Conservation (phyloP, 176 grass and related monocot species). For the Tuctoria greenei region DNA sequence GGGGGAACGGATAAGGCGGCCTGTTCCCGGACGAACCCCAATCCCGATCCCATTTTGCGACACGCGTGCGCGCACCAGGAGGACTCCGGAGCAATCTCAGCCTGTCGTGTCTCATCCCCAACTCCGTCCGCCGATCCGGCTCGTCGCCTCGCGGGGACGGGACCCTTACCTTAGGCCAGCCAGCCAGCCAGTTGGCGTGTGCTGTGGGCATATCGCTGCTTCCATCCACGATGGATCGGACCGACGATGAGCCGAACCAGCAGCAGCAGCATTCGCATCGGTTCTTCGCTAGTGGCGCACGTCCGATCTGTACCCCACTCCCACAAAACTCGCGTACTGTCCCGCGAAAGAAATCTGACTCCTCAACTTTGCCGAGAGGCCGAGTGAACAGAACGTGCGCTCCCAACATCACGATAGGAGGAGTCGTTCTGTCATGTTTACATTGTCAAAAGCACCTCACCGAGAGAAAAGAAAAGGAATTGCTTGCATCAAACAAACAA, state of each 20-base stretch:
- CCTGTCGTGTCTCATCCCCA: slow-evolving; percentile 5
- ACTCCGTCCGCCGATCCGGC: not conserved
- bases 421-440: slow-evolving; percentile 19
- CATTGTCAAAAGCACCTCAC: slow-evolving; percentile 6
- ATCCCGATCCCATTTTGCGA: too few species aligned
- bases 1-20: not conserved
- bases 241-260: not conserved
- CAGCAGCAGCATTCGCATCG: not conserved
- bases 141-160: too few species aligned
- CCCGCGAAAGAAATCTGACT: not conserved
- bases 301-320: slow-evolving; percentile 33
- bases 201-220: too few species aligned
- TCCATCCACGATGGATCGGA: not conserved
- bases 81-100: not conserved
- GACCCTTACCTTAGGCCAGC: too few species aligned
- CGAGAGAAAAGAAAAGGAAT: not conserved
- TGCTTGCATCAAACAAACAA: not conserved
- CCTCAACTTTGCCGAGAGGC: too few species aligned
- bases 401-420: not conserved
- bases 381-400: not conserved
- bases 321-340: not conserved
- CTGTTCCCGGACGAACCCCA: too few species aligned
- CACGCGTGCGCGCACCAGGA: too few species aligned
- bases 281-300: slow-evolving; percentile 13
- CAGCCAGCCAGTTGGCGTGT: too few species aligned